phyloP scores from a whole-genome alignment of 768 basidiomycete genomes.

The Lactifluus echinatus region DNA sequence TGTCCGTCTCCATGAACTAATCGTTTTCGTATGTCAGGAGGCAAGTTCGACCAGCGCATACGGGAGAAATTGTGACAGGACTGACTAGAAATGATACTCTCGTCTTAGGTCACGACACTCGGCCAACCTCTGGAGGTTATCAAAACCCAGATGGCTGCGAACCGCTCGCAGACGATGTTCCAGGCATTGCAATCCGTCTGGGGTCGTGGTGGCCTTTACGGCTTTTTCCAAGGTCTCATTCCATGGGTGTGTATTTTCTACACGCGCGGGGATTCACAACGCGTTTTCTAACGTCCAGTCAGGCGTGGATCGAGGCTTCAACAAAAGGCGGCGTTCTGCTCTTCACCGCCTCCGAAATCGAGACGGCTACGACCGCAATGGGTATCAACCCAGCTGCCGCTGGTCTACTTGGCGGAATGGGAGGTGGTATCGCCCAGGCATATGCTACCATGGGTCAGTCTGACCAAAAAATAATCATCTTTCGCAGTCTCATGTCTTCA shows the following conservation, averaged over 20 bases:
- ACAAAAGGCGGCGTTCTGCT: conserved; percentile 96
- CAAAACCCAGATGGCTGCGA: conserved; percentile 99
- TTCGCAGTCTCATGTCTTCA: neutral
- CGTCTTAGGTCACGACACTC: conserved; percentile 80
- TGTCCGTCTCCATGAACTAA: conserved; percentile 14
- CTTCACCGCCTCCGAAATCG: conserved; percentile 94
- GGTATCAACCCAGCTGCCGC: conserved; percentile 75
- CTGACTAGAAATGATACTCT: neutral
- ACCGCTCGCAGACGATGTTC: conserved; percentile 84
- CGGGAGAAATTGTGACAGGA: neutral
- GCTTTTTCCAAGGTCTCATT: conserved; percentile 97
- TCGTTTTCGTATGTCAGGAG: conserved; percentile 43
- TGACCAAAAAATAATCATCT: neutral
- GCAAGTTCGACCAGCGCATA: conserved; percentile 36
- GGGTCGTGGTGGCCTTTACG: conserved; percentile 80
- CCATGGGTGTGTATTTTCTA: conserved; percentile 68
- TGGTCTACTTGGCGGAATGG: conserved; percentile 94
- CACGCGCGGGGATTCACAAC: neutral
- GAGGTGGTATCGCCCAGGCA: conserved; percentile 93
- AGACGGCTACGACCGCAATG: conserved; percentile 51
- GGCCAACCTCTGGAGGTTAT: conserved; percentile 97
- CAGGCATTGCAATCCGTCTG: conserved; percentile 82
- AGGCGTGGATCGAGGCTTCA: conserved; percentile 99
- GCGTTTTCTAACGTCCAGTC: neutral
- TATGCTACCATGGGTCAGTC: conserved; percentile 98